Percentiles rank a stretch among this genome's conserved stretches.
Conservation (phyloP, 495 filamentous ascomycete species). For the Daldinia vernicosa region DNA sequence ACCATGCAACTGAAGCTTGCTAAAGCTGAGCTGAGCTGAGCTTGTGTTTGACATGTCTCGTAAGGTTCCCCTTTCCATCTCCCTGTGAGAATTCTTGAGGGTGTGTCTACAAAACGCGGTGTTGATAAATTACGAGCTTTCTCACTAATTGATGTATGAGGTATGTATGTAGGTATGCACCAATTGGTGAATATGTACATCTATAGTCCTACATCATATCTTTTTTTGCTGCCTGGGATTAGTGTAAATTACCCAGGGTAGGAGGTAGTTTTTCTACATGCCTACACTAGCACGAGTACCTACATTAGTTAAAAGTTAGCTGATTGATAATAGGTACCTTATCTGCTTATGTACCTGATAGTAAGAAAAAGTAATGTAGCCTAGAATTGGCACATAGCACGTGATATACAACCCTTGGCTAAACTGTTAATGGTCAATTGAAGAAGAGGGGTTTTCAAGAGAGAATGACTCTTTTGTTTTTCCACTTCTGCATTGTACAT, state of each 20-base stretch:
- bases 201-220: background rate
- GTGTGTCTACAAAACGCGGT: background rate
- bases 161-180: no score
- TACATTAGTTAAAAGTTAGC: background rate
- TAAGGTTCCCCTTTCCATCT: background rate
- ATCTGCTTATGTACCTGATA: no score
- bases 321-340: background rate
- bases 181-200: background rate
- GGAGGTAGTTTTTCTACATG: constrained; percentile 1
- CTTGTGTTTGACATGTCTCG: constrained; percentile 46
- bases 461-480: constrained; percentile 28
- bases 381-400: constrained; percentile 14
- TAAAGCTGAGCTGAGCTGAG: constrained; percentile 39
- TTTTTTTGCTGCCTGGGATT: background rate
- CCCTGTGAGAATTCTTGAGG: background rate
- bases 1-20: constrained; percentile 27
- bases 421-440: constrained; percentile 5
- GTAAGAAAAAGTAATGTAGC: background rate
- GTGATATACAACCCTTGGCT: constrained; percentile 23
- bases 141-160: background rate
- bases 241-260: background rate
- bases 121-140: background rate
- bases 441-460: constrained; percentile 24
- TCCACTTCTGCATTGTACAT: constrained; percentile 16
- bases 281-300: background rate